phyloP scores from a whole-genome alignment of 2,329 filamentous ascomycete species.

The Clonostachys sp. region DNA sequence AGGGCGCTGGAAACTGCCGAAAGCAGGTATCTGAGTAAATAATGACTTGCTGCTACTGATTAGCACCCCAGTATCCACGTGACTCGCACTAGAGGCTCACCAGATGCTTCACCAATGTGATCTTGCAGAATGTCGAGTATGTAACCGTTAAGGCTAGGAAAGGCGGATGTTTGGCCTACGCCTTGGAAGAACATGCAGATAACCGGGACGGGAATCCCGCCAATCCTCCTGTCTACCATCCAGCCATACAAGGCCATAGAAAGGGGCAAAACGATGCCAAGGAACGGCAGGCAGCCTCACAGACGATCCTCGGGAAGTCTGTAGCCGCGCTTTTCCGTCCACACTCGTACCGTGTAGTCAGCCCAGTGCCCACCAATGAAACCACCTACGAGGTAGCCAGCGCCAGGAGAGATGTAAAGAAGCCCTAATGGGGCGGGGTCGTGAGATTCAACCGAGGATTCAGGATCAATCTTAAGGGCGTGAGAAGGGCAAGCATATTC shows the following conservation, averaged over 20 bases:
- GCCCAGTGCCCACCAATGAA: constrained; percentile 73
- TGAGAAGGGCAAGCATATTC: constrained; percentile 68
- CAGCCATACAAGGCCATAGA: constrained; percentile 56
- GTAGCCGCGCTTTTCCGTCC: constrained; percentile 45
- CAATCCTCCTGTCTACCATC: constrained; percentile 35
- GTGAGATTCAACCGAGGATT: constrained; percentile 67
- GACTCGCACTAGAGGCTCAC: neutral
- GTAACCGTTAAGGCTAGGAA: constrained; percentile 68
- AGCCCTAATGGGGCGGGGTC: constrained; percentile 63
- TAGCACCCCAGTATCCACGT: too few species aligned
- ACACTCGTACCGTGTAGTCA: constrained; percentile 49
- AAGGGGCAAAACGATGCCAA: constrained; percentile 47
- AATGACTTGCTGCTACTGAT: too few species aligned
- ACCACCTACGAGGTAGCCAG: constrained; percentile 68
- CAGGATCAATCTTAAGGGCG: constrained; percentile 64
- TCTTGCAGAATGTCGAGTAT: constrained; percentile 67
- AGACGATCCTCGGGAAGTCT: constrained; percentile 63
- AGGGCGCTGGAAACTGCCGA: too few species aligned
- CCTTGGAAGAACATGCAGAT: constrained; percentile 68
- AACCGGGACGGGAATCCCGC: constrained; percentile 52
- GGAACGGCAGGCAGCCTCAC: constrained; percentile 45
- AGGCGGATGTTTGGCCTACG: constrained; percentile 65
- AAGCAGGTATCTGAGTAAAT: too few species aligned
- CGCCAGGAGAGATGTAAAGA: constrained; percentile 70
- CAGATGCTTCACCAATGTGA: constrained; percentile 12